A percentile compares a stretch with the other conserved stretches of the same genome.
These are phyloP conservation scores for Euphorbia pulcherrima DNA, from an alignment of 345 rosid genomes.

Conservation along the genomic window DNA sequence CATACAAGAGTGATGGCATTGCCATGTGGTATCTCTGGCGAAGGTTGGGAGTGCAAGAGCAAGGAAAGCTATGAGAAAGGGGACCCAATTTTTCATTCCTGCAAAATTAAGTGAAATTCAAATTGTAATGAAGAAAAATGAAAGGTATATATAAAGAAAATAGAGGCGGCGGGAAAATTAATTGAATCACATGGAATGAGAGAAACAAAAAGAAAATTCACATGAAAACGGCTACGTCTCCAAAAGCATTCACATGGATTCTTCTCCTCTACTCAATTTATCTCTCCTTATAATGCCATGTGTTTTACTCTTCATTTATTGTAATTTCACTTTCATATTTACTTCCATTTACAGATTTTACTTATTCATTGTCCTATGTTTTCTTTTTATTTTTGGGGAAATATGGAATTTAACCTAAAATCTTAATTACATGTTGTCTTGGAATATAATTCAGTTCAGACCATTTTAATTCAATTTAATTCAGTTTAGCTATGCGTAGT, in stretches of 20 bases:
- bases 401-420: no score
- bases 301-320: not conserved
- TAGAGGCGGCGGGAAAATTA: not conserved
- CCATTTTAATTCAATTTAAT: no score
- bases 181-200: conserved; percentile 20
- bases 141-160: not conserved
- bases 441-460: no score
- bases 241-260: conserved; percentile 6
- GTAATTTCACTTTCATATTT: not conserved
- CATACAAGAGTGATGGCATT: not conserved
- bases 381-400: no score
- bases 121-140: no score
- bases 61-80: not conserved
- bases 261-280: not conserved
- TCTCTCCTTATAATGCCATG: not conserved
- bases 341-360: not conserved
- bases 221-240: conserved; percentile 19
- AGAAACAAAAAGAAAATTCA: conserved; percentile 7
- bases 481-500: no score
- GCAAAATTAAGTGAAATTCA: no score
- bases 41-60: not conserved
- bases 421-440: no score
- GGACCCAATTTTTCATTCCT: conserved; percentile 5
- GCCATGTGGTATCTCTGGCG: not conserved
- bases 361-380: not conserved